Base-by-base conservation (phyloP, 2,329 filamentous ascomycete genomes). In the Berkeleyomyces basicola region DNA sequence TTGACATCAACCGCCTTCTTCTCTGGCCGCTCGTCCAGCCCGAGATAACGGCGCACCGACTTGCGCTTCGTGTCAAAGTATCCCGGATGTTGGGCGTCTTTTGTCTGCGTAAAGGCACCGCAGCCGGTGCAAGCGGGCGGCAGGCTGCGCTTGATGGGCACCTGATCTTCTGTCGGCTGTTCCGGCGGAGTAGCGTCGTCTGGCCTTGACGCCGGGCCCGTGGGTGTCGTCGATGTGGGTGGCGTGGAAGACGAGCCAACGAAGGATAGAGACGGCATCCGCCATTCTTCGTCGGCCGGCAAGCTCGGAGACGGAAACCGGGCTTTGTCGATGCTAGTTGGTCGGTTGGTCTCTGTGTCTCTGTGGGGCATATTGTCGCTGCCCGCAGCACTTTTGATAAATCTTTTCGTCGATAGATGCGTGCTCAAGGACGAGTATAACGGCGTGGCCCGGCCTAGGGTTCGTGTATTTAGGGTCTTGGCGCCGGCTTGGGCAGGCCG, bases 51-150 rank as follows among this genome's bases (percentile, higher is more conserved):
- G 66, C 71, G 75, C 3, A 84, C 77, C 1, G 76, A 74, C 67
- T 75, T 82, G 66, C 80, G 78, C 43, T 70, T 70, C 37, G 79
- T 63, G 64, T 80, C 75, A 69, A 78, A 86, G 70, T 80, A 85
- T 3, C 82, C 82, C 4, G 84, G 74, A 64, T 79, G 73, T 37
- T 77, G 70, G 0, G 78, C 71, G 16, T 79, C 71, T 0, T 70
- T 70, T 0, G 77, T 82, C 70, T 87, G 84, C 55, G 82, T 76
- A 67, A 85, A 76, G 11, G 84, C 83, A 53, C 84, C 84, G 69
- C 84, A 87, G 43, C 84, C 84, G 10, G 77, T 76, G 67, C 84
- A 87, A 66, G 79, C 81, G 9, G 76, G 68, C 0, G 84, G 83
- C 1, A 86, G 72, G 57, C 62, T 62, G 37, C 65, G 62, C n/a